A percentile compares a stretch with the other conserved stretches of the same genome.
Evolutionary conservation across 768 basidiomycete species (phyloP).

Genomic region (Agaricus sinodeliciosus): DNA sequence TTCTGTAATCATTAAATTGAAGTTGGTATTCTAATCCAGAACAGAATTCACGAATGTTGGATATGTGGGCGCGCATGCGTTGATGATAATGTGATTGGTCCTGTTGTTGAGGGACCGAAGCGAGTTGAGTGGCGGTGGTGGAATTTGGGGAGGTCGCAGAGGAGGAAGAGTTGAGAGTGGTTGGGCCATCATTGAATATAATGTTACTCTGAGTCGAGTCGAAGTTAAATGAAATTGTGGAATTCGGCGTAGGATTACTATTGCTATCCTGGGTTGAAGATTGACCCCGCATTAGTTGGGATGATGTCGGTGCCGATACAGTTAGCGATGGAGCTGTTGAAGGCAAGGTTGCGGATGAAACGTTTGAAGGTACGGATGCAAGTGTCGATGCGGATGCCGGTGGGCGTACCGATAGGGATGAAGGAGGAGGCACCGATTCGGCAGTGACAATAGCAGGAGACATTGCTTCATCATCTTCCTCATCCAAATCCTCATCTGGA

Average conservation of each 20-base stretch:
- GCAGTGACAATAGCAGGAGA: neutral
- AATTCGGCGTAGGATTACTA: neutral
- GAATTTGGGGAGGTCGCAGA: conserved; percentile 3
- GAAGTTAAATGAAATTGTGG: neutral
- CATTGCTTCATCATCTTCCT: neutral
- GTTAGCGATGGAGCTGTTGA: conserved; percentile 1
- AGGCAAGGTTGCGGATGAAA: neutral
- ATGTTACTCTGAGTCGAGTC: no score
- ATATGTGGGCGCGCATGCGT: conserved; percentile 35
- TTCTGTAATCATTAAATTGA: conserved; percentile 36
- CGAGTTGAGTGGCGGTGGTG: conserved; percentile 11
- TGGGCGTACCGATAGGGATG: neutral
- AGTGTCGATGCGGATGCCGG: neutral
- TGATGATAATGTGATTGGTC: conserved; percentile 23
- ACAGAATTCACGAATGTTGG: conserved; percentile 36
- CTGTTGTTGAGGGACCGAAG: conserved; percentile 3
- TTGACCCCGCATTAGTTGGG: neutral
- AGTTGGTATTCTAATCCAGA: conserved; percentile 41
- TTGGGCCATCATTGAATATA: neutral
- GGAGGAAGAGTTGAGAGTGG: neutral
- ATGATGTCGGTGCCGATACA: neutral
- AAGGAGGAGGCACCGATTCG: neutral
- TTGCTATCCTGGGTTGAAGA: neutral
- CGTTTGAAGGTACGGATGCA: no score
- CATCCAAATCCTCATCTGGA: conserved; percentile 9